phyloP scores from a whole-genome alignment of 495 filamentous ascomycete species.

The Chaetomium cochliodes region DNA sequence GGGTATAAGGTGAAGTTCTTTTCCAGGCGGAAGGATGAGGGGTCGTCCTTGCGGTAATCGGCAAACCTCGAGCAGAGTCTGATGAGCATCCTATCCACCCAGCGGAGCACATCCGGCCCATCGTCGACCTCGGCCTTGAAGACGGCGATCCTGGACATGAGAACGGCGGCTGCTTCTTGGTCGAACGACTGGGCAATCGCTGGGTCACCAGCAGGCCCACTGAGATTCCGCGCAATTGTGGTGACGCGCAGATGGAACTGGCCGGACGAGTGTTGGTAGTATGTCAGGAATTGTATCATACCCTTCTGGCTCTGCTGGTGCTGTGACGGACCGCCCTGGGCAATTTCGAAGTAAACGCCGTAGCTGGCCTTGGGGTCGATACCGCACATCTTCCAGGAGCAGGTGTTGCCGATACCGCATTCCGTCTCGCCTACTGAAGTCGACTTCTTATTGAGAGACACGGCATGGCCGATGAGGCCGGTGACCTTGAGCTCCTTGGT shows the following conservation, averaged over 20 bases:
- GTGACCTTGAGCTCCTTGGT: slow-evolving; percentile 99
- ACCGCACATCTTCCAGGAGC: slow-evolving; percentile 99
- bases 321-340: slow-evolving; percentile 85
- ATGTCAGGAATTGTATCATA: slow-evolving; percentile 98
- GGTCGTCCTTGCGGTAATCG: slow-evolving; percentile 98
- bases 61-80: slow-evolving; percentile 94
- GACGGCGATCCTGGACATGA: slow-evolving; percentile 97
- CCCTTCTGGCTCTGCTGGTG: slow-evolving; percentile 87
- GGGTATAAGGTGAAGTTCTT: slow-evolving; percentile 99
- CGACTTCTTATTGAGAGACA: slow-evolving; percentile 97
- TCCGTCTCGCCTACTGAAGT: slow-evolving; percentile 96
- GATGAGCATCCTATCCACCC: slow-evolving; percentile 99
- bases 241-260: slow-evolving; percentile 96
- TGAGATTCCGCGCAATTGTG: slow-evolving; percentile 86
- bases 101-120: slow-evolving; percentile 96
- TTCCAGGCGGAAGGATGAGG: slow-evolving; percentile 94
- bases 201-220: slow-evolving; percentile 94
- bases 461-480: slow-evolving; percentile 93
- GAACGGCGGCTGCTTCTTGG: slow-evolving; percentile 94
- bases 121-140: slow-evolving; percentile 99
- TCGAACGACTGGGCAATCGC: slow-evolving; percentile 97
- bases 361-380: slow-evolving; percentile 94
- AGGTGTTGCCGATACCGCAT: slow-evolving; percentile 97
- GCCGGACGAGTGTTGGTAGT: slow-evolving; percentile 96
- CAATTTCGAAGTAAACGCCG: slow-evolving; percentile 96